phyloP scores from a whole-genome alignment of 306 rosid genomes.

The Dalbergia cochinchinensis region DNA sequence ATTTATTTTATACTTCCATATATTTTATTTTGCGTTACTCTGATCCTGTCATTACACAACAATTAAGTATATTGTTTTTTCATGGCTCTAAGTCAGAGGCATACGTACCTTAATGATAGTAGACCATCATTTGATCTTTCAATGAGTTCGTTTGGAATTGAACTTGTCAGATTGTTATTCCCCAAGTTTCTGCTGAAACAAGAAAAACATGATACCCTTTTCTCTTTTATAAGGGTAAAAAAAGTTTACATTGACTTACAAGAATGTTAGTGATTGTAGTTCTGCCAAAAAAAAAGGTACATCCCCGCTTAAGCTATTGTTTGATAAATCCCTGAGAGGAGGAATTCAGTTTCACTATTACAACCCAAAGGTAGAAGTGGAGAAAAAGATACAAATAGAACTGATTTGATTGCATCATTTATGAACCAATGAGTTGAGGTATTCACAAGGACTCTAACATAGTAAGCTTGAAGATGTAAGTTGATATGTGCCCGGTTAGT shows the following conservation, averaged over 20 bases:
- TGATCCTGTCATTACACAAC: no score
- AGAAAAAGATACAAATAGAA: neutral
- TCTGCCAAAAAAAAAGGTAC: neutral
- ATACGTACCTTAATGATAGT: constrained; percentile 52
- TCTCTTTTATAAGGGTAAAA: no score
- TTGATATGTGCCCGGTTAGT: constrained; percentile 53
- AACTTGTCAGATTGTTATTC: constrained; percentile 41
- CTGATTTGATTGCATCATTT: neutral
- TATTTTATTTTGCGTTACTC: no score
- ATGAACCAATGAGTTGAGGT: neutral
- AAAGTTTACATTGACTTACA: neutral
- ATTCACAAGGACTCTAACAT: constrained; percentile 62
- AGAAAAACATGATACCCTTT: neutral
- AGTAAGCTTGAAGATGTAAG: constrained; percentile 48
- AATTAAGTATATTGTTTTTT: neutral
- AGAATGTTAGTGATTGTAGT: neutral
- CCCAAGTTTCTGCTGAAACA: no score
- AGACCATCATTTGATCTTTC: constrained; percentile 42
- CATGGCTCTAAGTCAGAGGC: neutral
- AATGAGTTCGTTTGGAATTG: constrained; percentile 37
- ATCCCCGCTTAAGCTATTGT: neutral
- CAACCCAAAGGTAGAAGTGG: no score
- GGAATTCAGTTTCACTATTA: neutral
- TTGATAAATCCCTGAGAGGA: no score
- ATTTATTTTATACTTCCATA: no score